Conservation (phyloP, 2,329 filamentous ascomycete genomes). For the Colletotrichum incanum region DNA sequence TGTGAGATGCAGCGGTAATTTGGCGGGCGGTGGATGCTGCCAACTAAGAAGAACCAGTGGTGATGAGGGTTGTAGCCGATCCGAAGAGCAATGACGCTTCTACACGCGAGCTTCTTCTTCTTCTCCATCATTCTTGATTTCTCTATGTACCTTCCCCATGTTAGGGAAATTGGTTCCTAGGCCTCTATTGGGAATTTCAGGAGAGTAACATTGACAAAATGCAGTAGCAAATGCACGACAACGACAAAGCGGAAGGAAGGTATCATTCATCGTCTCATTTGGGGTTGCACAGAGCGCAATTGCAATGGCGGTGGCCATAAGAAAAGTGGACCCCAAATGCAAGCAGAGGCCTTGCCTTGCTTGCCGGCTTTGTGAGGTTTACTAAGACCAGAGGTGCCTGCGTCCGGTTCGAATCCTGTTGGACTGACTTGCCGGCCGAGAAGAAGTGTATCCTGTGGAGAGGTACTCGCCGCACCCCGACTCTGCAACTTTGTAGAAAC, state of each 20-base stretch:
- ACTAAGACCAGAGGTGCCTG: not conserved
- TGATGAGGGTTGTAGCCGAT: not conserved
- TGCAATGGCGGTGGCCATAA: not conserved
- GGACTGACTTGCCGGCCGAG: too few species aligned
- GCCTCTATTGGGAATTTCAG: not conserved
- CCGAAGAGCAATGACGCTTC: not conserved
- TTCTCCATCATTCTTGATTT: not conserved
- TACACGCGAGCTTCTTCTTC: not conserved
- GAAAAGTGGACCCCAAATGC: not conserved
- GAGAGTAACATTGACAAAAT: not conserved
- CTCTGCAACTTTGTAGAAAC: not conserved
- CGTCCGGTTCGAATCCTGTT: too few species aligned
- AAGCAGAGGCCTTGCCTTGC: not conserved
- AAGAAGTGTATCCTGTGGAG: too few species aligned
- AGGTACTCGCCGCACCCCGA: too few species aligned
- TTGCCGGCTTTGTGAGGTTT: not conserved
- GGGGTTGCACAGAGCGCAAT: conserved; percentile 22
- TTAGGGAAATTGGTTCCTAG: not conserved
- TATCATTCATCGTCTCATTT: conserved; percentile 21
- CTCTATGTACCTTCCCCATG: not conserved
- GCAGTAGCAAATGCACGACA: not conserved
- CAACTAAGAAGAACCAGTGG: not conserved
- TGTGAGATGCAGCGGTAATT: conserved; percentile 23
- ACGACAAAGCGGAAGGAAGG: conserved; percentile 5
- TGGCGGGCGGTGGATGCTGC: not conserved